phyloP scores from a whole-genome alignment of 1,284 basidiomycete genomes.

The Leccinum laetum region DNA sequence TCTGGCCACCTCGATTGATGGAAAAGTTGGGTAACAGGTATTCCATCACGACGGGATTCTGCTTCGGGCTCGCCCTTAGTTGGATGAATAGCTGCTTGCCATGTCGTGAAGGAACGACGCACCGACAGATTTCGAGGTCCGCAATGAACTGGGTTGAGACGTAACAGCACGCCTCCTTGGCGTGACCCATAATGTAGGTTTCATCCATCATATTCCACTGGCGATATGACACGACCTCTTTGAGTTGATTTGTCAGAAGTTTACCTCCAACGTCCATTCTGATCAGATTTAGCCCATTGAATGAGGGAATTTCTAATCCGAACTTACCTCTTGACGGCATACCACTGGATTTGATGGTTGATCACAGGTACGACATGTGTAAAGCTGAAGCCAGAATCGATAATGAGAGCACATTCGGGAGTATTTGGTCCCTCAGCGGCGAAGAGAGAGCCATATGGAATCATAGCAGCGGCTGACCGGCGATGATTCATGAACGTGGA shows the following conservation, averaged over 20 bases:
- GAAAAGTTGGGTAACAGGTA: conserved; percentile 91
- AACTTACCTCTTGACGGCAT: conserved; percentile 76
- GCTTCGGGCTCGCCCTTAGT: conserved; percentile 45
- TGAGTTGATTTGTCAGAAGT: conserved; percentile 91
- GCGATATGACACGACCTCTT: conserved; percentile 90
- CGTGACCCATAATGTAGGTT: conserved; percentile 88
- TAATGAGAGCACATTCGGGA: conserved; percentile 80
- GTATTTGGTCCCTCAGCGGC: conserved; percentile 44
- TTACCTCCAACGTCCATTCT: conserved; percentile 96
- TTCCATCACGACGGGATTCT: conserved; percentile 78
- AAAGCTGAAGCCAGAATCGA: conserved; percentile 93
- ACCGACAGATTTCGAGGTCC: conserved; percentile 85
- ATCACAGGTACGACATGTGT: conserved; percentile 91
- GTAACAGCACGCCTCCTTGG: conserved; percentile 89
- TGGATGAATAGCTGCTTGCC: conserved; percentile 18
- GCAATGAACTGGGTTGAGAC: conserved; percentile 73
- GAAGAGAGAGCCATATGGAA: conserved; percentile 69
- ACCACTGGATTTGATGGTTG: conserved; percentile 72
- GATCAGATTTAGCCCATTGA: conserved; percentile 23
- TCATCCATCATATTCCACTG: conserved; percentile 99
- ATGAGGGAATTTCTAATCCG: conserved; percentile 16
- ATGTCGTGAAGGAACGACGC: conserved; percentile 31
- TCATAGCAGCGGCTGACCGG: conserved; percentile 69
- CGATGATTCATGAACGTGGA: conserved; percentile 18
- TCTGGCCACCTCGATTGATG: conserved; percentile 65